These are phyloP conservation scores for Fraxinus quadrangulata DNA, from an alignment of 257 asterid genomes.

Conservation along the genomic window DNA sequence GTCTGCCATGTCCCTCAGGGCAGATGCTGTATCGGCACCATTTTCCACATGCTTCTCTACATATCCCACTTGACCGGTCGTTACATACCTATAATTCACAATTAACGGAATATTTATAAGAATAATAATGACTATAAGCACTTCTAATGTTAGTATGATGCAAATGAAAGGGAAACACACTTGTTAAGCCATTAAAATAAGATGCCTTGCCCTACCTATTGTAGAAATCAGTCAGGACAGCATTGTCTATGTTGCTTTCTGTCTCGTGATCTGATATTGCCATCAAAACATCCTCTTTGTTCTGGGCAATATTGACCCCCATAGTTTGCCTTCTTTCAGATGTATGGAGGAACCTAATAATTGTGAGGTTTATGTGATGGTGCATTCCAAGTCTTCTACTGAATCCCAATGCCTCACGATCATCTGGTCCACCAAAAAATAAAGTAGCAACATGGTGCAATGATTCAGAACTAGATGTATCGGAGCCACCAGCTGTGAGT, in stretches of 20 bases:
- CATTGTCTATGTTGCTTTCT: slow-evolving; percentile 63
- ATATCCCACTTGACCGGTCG: slow-evolving; percentile 87
- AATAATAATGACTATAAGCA: neutral
- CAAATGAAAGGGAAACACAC: neutral
- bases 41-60: slow-evolving; percentile 83
- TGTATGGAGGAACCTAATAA: slow-evolving; percentile 71
- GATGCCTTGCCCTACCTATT: slow-evolving; percentile 54
- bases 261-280: slow-evolving; percentile 59
- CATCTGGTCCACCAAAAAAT: slow-evolving; percentile 96
- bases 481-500: slow-evolving; percentile 58
- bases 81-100: slow-evolving; percentile 61
- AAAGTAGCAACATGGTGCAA: slow-evolving; percentile 79
- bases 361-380: slow-evolving; percentile 79
- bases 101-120: neutral
- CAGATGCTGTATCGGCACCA: slow-evolving; percentile 77
- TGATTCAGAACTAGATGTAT: slow-evolving; percentile 48
- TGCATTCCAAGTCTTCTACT: slow-evolving; percentile 87
- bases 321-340: slow-evolving; percentile 41
- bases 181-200: neutral
- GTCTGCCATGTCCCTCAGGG: slow-evolving; percentile 86
- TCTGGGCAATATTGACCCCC: slow-evolving; percentile 57
- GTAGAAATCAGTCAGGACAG: slow-evolving; percentile 70
- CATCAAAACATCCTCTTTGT: slow-evolving; percentile 67
- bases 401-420: slow-evolving; percentile 93
- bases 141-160: neutral